Base-by-base conservation (phyloP, 345 rosid genomes). In the Populus simonii region DNA sequence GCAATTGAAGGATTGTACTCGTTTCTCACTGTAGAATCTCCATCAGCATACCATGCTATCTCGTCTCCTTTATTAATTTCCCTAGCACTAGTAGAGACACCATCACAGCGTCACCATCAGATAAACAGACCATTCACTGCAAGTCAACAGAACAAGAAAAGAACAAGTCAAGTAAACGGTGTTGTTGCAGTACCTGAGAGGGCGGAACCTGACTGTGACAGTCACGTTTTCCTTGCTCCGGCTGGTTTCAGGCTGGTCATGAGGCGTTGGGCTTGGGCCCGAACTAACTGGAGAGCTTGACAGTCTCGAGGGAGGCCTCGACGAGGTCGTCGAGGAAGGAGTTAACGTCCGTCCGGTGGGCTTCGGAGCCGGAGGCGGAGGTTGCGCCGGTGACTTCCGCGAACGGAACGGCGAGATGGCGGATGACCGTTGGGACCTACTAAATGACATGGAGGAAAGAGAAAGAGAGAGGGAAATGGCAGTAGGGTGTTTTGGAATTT, bases 11-110 rank as follows among this genome's bases (percentile, higher is more conserved):
- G 79, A 77, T 91, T 93, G 72, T 83, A 86, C 88, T 91, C 95
- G 73, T 91, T 91, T 83, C 92, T 79, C 80, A 91, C 90, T 7
- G 97, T 86, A 74, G 63, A 86, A 79, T 89, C 92, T 68, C 94
- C 96, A 79, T 91, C 97, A 4, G 97, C 97, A 75, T 90, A 91
- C 97, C 97, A 90, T 0, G 96, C 92, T 65, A 90, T 83, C 88
- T 90, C 96, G 77, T 91, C 96, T 47, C 97, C 97, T 84, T 90
- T 89, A 72, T 84, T 88, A 79, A 91, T 88, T 85, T 93, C 96
- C 76, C 93, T 78, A 18, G 76, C 87, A 88, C 97, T 93, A 80
- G 47, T 70, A 27, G 39, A 11, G 16, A 61, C 75, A 69, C 9
- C 29, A 29, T 74, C 72, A 70, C 51, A 39, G 23, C 45, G 15